Evolutionary conservation across 768 basidiomycete species (phyloP).

Genomic region (Russula foetens): DNA sequence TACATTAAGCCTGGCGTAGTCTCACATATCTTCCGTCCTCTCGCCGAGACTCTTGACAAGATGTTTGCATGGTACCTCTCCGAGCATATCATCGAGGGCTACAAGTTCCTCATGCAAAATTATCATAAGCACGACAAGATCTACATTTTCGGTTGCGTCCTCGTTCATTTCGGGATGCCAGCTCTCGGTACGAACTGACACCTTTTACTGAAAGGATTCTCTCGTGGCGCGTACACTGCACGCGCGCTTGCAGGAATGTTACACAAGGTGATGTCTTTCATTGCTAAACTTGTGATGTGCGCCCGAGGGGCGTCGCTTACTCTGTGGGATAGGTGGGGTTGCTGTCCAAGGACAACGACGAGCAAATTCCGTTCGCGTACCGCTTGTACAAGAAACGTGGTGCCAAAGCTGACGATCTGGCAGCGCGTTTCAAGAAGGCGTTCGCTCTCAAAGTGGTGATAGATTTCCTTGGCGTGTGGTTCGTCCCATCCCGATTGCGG

Average conservation of each 20-base stretch:
- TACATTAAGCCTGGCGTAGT: slow-evolving; percentile 8
- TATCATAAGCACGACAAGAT: slow-evolving; percentile 65
- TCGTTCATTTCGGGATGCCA: too few relatives aligned
- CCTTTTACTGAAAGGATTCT: slow-evolving; percentile 60
- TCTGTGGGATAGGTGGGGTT: slow-evolving; percentile 71
- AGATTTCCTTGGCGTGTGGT: slow-evolving; percentile 82
- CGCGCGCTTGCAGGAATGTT: slow-evolving; percentile 74
- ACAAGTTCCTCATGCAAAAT: slow-evolving; percentile 72
- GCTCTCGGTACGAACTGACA: too few relatives aligned
- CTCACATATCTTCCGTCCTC: not conserved
- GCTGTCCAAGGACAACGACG: slow-evolving; percentile 54
- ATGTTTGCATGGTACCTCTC: slow-evolving; percentile 9
- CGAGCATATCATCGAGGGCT: slow-evolving; percentile 45
- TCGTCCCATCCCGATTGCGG: slow-evolving; percentile 11
- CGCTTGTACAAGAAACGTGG: slow-evolving; percentile 61
- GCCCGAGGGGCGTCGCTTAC: too few relatives aligned
- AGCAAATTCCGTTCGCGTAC: slow-evolving; percentile 70
- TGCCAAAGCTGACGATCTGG: slow-evolving; percentile 41
- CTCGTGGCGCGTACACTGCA: slow-evolving; percentile 57
- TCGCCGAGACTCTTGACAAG: slow-evolving; percentile 1
- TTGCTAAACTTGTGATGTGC: too few relatives aligned
- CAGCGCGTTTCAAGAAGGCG: slow-evolving; percentile 61
- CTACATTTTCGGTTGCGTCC: slow-evolving; percentile 52
- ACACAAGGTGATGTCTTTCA: slow-evolving; percentile 51
- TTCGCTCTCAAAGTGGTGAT: slow-evolving; percentile 61